phyloP scores from a whole-genome alignment of 371 early-diverging fungal genomes.

The Phascolomyces articulosus region DNA sequence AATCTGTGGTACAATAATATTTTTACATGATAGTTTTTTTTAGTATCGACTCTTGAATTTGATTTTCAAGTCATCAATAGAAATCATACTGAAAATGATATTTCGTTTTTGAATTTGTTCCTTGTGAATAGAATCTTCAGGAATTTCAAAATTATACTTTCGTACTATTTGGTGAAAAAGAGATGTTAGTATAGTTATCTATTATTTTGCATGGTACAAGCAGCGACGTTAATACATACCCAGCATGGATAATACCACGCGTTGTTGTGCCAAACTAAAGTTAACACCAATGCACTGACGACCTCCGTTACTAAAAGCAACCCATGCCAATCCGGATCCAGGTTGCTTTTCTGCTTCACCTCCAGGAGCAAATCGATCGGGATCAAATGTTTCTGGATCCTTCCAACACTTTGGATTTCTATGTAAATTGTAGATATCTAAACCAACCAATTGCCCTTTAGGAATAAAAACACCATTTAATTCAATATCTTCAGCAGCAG shows the following conservation, averaged over 20 bases:
- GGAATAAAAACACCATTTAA: conserved; percentile 48
- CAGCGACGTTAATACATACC: conserved; percentile 12
- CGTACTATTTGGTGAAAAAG: conserved; percentile 6
- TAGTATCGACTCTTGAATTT: not conserved
- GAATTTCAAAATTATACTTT: conserved; percentile 18
- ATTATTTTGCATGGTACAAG: not conserved
- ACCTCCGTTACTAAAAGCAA: conserved; percentile 37
- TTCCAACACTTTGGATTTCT: conserved; percentile 24
- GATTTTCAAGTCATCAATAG: not conserved
- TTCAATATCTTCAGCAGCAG: conserved; percentile 37
- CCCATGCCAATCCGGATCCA: conserved; percentile 20
- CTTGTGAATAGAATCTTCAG: conserved; percentile 11
- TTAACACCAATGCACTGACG: conserved; percentile 20
- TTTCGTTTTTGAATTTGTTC: not conserved
- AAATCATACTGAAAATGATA: not conserved
- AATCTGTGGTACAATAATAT: too few species aligned
- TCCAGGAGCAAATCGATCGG: conserved; percentile 25
- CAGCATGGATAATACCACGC: conserved; percentile 17
- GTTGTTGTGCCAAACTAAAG: conserved; percentile 18
- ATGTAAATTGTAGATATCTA: conserved; percentile 39
- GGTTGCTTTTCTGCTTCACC: conserved; percentile 26
- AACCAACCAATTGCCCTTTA: conserved; percentile 37
- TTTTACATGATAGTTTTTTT: too few species aligned
- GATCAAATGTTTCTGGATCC: conserved; percentile 23
- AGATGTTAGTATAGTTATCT: not conserved